Base-by-base conservation (phyloP, 164 flowering plant species). In the Stephania yunnanensis region DNA sequence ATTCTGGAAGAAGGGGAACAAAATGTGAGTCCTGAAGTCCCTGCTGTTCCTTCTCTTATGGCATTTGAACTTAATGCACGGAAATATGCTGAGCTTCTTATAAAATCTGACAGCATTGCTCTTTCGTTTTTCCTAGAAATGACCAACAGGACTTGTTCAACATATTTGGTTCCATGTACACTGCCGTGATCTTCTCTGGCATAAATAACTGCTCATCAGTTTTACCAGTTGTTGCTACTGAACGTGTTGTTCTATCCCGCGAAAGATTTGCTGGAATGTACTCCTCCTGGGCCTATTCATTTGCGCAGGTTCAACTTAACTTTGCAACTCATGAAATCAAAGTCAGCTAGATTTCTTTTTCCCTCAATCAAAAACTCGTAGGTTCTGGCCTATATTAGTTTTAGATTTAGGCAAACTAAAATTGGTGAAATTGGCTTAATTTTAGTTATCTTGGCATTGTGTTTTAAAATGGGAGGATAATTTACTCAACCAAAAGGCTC, bases 261-360 rank as follows among this genome's bases (percentile, higher is more conserved):
- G 97, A 92, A 81, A 83, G 78, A 78, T 89, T 86, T 81, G 88
- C 94, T 15, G 94, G 97, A 66, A 90, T 92, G 97, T 92, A 90
- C 78, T 86, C 92, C 68, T 73, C 93, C 42, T 83, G 84, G 88
- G 85, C 92, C 52, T 90, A 86, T 80, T 79, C 92, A 75, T 73
- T 87, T 75, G 91, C 92, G 29, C 94, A 92, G 91, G 97, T 89
- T 77, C 13, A 44, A 66, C 29, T 12, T n/a, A 2, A 53, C 46
- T 20, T 8, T 10, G 6, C 42, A 44, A 58, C 11, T 68, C n/a
- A 20, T 52, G 20, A 12, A 48, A 52, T 30, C 17, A 10, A 68
- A 25, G 66, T 68, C 55, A n/a, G 20, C 13, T 42, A 61, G 30
- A 44, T 42, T 19, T 13, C 61, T 30, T 52, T 22, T 4, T 6